phyloP scores from a whole-genome alignment of 1,284 basidiomycete species.

The Rugosomyces carneus region DNA sequence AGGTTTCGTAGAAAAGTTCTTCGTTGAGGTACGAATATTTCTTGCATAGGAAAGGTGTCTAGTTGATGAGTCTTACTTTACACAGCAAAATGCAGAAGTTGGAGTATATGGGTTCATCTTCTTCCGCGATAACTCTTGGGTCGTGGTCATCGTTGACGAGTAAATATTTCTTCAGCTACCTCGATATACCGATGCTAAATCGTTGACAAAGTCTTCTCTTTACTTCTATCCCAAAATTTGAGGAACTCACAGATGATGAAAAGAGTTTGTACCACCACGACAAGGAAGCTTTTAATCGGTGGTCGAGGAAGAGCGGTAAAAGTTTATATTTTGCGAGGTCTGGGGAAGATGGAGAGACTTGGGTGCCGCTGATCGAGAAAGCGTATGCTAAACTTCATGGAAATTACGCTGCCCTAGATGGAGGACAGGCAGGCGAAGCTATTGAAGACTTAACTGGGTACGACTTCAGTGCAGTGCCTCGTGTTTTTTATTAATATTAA shows the following conservation, averaged over 20 bases:
- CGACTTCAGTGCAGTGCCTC: too few species aligned
- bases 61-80: neutral
- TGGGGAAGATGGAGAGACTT: conserved; percentile 39
- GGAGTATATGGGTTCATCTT: conserved; percentile 55
- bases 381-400: conserved; percentile 49
- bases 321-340: conserved; percentile 46
- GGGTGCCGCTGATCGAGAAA: conserved; percentile 48
- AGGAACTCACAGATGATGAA: conserved; percentile 35
- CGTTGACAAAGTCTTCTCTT: conserved; percentile 8
- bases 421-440: conserved; percentile 37
- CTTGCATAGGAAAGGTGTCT: too few species aligned
- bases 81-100: conserved; percentile 46
- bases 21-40: conserved; percentile 33
- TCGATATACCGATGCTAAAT: too few species aligned
- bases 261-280: conserved; percentile 42
- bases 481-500: neutral
- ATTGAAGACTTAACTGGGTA: conserved; percentile 48
- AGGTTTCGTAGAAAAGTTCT: conserved; percentile 35
- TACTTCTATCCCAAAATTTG: conserved; percentile 37
- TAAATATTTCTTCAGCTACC: too few species aligned
- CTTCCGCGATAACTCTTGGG: conserved; percentile 39
- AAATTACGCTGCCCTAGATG: conserved; percentile 35
- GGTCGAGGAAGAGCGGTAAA: conserved; percentile 41
- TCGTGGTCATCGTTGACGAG: conserved; percentile 44
- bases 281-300: conserved; percentile 38